A percentile compares a stretch with the other conserved stretches of the same genome.
Conservation (phyloP, 202 grass and related monocot species). For the Digitaria exilis region DNA sequence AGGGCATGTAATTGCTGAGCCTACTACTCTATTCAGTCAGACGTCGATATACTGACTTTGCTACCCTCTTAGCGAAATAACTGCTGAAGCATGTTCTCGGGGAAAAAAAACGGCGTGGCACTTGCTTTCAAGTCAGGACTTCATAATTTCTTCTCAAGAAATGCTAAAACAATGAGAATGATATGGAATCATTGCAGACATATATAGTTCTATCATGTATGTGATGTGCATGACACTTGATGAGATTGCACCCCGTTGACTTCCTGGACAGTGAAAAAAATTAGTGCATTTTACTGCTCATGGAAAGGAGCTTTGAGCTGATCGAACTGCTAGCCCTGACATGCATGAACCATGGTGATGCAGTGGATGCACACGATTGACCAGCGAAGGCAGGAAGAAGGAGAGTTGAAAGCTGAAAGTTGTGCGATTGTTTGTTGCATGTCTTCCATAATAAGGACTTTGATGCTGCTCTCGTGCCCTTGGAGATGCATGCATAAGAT, state of each 20-base stretch:
- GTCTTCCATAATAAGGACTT: slow-evolving; percentile 2
- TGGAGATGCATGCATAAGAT: not conserved
- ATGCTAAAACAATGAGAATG: not conserved
- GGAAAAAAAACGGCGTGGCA: too few relatives aligned
- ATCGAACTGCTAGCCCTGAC: not conserved
- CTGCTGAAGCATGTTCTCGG: too few relatives aligned
- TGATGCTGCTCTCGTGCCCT: not conserved
- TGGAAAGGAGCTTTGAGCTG: not conserved
- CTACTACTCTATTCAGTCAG: too few relatives aligned
- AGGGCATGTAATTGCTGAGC: too few relatives aligned
- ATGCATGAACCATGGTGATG: not conserved
- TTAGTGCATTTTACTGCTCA: not conserved
- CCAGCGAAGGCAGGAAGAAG: not conserved
- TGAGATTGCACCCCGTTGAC: not conserved
- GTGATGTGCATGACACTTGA: not conserved
- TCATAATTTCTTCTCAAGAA: not conserved
- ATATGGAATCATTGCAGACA: not conserved
- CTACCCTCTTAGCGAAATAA: too few relatives aligned
- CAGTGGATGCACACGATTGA: not conserved
- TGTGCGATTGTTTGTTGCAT: slow-evolving; percentile 6
- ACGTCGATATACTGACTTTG: too few relatives aligned
- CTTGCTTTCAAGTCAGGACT: not conserved
- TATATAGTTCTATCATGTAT: not conserved
- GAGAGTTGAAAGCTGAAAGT: not conserved
- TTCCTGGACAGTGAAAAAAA: not conserved